Evolutionary conservation across 2,329 filamentous ascomycete genomes (phyloP).

Genomic region (Aspergillus brunneoviolaceus): DNA sequence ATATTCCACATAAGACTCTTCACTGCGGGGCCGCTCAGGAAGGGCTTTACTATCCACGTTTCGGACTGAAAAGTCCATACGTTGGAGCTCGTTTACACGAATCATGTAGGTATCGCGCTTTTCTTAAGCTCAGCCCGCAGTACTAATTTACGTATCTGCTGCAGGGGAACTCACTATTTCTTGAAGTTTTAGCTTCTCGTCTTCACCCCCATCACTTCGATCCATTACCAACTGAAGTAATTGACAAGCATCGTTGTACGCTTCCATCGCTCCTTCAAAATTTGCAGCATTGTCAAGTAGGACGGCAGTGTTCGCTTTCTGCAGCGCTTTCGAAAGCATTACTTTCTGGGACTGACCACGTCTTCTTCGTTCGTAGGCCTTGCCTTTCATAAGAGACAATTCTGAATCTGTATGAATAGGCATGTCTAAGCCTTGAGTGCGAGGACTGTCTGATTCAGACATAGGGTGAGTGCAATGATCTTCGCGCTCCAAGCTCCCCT

Average conservation of each 20-base stretch:
- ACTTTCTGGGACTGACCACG: slow-evolving; percentile 75
- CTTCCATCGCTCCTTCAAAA: slow-evolving; percentile 84
- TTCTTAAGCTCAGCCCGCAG: slow-evolving; percentile 12
- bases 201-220: slow-evolving; percentile 79
- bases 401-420: slow-evolving; percentile 28
- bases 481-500: not conserved
- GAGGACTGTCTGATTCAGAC: slow-evolving; percentile 17
- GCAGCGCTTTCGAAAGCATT: slow-evolving; percentile 92
- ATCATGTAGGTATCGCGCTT: slow-evolving; percentile 87
- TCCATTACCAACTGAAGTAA: slow-evolving; percentile 84
- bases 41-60: slow-evolving; percentile 67
- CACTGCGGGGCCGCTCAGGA: slow-evolving; percentile 67
- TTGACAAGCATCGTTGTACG: slow-evolving; percentile 87
- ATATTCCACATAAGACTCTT: slow-evolving; percentile 51
- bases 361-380: slow-evolving; percentile 33
- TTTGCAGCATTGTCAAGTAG: slow-evolving; percentile 95
- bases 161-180: slow-evolving; percentile 70
- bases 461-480: slow-evolving; percentile 5
- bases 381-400: slow-evolving; percentile 27
- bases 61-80: slow-evolving; percentile 58
- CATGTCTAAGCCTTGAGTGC: slow-evolving; percentile 15
- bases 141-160: slow-evolving; percentile 9
- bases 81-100: slow-evolving; percentile 81
- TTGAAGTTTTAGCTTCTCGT: slow-evolving; percentile 78
- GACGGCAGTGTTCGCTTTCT: slow-evolving; percentile 94